A percentile compares a stretch with the other conserved stretches of the same genome.
phyloP scores from a whole-genome alignment of 371 early-diverging fungal species.

The Mucor piriformis region DNA sequence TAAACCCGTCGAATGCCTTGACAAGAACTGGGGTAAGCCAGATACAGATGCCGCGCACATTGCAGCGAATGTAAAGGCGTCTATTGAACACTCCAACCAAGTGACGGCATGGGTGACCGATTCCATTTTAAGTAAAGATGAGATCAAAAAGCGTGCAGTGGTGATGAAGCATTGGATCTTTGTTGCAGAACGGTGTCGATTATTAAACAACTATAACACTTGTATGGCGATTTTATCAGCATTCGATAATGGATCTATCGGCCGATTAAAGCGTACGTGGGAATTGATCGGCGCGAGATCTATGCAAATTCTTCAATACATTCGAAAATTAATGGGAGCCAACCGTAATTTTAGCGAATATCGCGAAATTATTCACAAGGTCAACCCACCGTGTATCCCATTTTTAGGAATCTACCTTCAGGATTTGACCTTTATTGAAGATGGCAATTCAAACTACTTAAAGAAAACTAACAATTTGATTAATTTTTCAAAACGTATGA shows the following conservation, averaged over 20 bases:
- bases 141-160: slow-evolving; percentile 74
- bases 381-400: slow-evolving; percentile 91
- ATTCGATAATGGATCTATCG: slow-evolving; percentile 83
- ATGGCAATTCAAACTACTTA: slow-evolving; percentile 74
- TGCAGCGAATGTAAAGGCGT: slow-evolving; percentile 67
- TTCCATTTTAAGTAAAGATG: slow-evolving; percentile 78
- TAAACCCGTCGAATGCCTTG: slow-evolving; percentile 75
- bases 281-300: slow-evolving; percentile 54
- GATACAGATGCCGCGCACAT: slow-evolving; percentile 49
- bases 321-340: slow-evolving; percentile 72
- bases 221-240: slow-evolving; percentile 88
- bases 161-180: slow-evolving; percentile 83
- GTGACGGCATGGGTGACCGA: slow-evolving; percentile 91
- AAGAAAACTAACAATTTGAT: slow-evolving; percentile 66
- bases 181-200: slow-evolving; percentile 70
- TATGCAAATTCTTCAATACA: slow-evolving; percentile 49
- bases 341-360: slow-evolving; percentile 84
- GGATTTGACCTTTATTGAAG: slow-evolving; percentile 93
- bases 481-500: slow-evolving; percentile 89
- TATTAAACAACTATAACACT: slow-evolving; percentile 78
- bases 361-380: slow-evolving; percentile 78
- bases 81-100: slow-evolving; percentile 69
- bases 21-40: slow-evolving; percentile 78
- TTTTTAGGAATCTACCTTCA: slow-evolving; percentile 88
- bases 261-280: slow-evolving; percentile 88